Base-by-base conservation (phyloP, 2,329 filamentous ascomycete genomes). In the Shiraia bambusicola region DNA sequence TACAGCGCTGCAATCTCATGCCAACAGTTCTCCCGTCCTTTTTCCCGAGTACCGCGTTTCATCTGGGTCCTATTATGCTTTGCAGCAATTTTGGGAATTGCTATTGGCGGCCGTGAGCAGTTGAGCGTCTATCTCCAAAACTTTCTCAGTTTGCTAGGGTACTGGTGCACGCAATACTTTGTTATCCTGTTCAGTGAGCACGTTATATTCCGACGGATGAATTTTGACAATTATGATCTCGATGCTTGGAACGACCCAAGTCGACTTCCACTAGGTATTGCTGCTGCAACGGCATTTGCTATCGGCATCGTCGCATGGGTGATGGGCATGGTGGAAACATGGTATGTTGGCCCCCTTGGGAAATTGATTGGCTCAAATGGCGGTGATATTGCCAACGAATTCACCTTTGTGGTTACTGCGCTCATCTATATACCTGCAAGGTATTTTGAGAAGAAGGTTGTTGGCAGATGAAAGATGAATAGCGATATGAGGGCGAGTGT, bases 311-410 rank as follows among this genome's bases (percentile, higher is more conserved):
- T 70, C 5, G 66, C 65, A 6, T 80, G 77, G 67, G 68, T 79
- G 15, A 67, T 82, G 56, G 80, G 79, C 1, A 83, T 83, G 79
- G 72, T 72, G 33, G 74, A 81, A 64, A 80, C 76, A 0, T 81
- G 76, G 73, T 80, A 75, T 51, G 64, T 76, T 15, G 77, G 76
- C 2, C 61, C 60, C 15, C 42, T 65, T 13, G 62, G 53, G 3
- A 54, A 49, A 37, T 37, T 58, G 9, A 59, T 65, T 35, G 59
- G 62, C 15, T 27, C 40, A 7, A 41, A 34, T 10, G 62, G 62
- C 8, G 60, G 56, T n/a, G 62, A 65, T 32, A 29, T 65, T 11
- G 59, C 56, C 13, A 61, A 60, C 13, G 56, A 60, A 37, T 52
- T 63, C 6, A 63, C 59, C 0, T 56, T 58, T 36, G 40, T 52